Conservation (phyloP, 1,284 basidiomycete genomes). For the Exobasidium cylindrosporum region DNA sequence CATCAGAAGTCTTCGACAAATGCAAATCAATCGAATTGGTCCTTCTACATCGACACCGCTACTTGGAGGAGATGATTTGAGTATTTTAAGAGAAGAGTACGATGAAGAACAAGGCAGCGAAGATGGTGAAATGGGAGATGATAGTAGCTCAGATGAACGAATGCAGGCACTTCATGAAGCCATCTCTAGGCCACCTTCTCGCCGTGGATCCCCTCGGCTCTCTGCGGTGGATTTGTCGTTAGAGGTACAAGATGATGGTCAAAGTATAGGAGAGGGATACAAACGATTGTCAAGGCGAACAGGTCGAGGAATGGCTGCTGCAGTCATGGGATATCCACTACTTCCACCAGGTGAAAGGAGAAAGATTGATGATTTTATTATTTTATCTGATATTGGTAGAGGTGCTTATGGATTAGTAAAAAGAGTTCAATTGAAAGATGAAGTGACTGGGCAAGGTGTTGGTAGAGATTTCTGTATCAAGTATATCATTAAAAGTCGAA, state of each 20-base stretch:
- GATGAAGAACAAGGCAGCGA: slow-evolving; percentile 8
- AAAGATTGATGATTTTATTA: slow-evolving; percentile 44
- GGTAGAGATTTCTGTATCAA: slow-evolving; percentile 78
- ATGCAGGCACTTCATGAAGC: slow-evolving; percentile 22
- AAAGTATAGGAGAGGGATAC: not conserved
- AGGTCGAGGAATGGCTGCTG: not conserved
- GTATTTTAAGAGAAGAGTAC: not conserved
- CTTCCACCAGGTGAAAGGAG: slow-evolving; percentile 14
- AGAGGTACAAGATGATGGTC: not conserved
- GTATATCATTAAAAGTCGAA: slow-evolving; percentile 96
- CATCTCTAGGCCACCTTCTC: slow-evolving; percentile 20
- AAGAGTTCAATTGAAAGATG: slow-evolving; percentile 73
- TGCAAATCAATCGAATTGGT: not conserved
- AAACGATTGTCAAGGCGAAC: not conserved
- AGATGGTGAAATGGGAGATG: slow-evolving; percentile 2
- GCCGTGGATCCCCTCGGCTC: slow-evolving; percentile 3
- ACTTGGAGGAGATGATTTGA: not conserved
- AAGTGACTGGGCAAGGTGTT: slow-evolving; percentile 4
- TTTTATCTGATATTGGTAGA: slow-evolving; percentile 60
- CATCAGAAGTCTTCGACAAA: not conserved
- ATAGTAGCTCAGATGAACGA: slow-evolving; percentile 11
- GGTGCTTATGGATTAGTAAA: slow-evolving; percentile 98
- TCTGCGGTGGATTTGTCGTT: not conserved
- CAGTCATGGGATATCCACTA: slow-evolving; percentile 8
- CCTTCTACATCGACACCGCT: not conserved